Evolutionary conservation across 495 filamentous ascomycete genomes (phyloP), one percentile per base, ranked within the genome.

Genomic region (Penicillium cinerascens): DNA sequence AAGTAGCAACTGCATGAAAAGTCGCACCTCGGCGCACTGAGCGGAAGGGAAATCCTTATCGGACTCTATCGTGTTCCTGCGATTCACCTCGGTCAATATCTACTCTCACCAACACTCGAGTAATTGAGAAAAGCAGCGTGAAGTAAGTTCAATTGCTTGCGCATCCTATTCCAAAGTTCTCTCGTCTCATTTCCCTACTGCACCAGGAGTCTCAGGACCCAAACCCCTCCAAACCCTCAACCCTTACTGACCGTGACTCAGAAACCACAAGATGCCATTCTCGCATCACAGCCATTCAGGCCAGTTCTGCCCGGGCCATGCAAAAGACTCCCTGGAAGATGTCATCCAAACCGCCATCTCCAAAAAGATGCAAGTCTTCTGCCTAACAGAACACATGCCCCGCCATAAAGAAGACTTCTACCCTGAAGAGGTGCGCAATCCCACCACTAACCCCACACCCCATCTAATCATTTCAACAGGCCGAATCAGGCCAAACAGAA

Each of bases 271-370:
- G n/a, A 98, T 98, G 93, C 91, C 93, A 9, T 95, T 93, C 76
- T 91, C 93, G n/a, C 93, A 97, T 73, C 95, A 98, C 72, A 93
- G 89, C 66, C 93, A 98, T 76, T 97, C 92, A 42, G 95, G 93
- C 44, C 88, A 97, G 70, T 97, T 97, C 80, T 98, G 95, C 74
- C 85, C 82, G 9, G 80, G 86, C 60, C 93, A 97, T 74, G 93
- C 92, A 20, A 80, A 85, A 64, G 81, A 92, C 69, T 78, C 82
- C 15, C 81, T 97, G 20, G 92, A 96, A 64, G 85, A 89, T 55
- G 81, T 97, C 50, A 77, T 97, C 64, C 78, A 82, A 56, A 78
- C 82, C 17, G 93, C 93, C 56, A 91, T 97, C 67, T 64, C 72
- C 43, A 77, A 83, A 50, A 85, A 87, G 48, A 92, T 95, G 81